Evolutionary conservation across 441 rosid species (phyloP), one percentile per base, ranked within the genome.

Genomic region (Macaranga tanarius): DNA sequence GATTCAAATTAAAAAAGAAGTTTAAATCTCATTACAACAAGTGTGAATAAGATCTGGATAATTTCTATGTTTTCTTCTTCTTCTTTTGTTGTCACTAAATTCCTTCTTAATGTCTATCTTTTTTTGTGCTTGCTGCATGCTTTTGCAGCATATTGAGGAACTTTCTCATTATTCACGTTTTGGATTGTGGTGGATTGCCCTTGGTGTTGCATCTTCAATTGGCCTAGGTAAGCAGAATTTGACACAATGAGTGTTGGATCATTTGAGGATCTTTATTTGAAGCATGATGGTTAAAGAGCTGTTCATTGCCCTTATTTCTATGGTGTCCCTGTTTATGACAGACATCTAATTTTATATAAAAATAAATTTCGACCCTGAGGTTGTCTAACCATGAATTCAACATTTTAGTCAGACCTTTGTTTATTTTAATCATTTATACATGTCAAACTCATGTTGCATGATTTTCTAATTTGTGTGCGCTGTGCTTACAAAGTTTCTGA

Each of bases 141-240:
- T 71, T 72, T 56, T 77, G 76, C 90, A 92, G 99, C 97, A 91
- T 77, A 71, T 93, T 28, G 92, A 89, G 69, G 97, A 91, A 80
- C 79, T 95, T 42, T 85, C 86, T 64, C 80, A 80, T 48, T 95
- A 91, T 77, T 64, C 80, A 19, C 87, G 81, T 31, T 93, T 88
- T 86, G 99, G 93, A 57, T 79, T 95, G 61, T 95, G 99, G 99
- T 95, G 99, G 99, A 62, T 87, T 23, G 90, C 93, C 56, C 95
- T 95, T 75, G 99, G 98, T 63, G 95, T 93, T 75, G 99, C 99
- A 73, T 95, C 99, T 74, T 95, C 99, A 48, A 95, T 95, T 77
- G 99, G 99, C 76, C 97, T 95, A 56, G 99, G 98, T 95, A 81
- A 86, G 93, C 28, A 76, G 54, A 75, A 12, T 38, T 63, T 80